These are phyloP conservation scores for Aspergillus hiratsukae DNA, from an alignment of 2,329 filamentous ascomycete species.

Conservation along the genomic window DNA sequence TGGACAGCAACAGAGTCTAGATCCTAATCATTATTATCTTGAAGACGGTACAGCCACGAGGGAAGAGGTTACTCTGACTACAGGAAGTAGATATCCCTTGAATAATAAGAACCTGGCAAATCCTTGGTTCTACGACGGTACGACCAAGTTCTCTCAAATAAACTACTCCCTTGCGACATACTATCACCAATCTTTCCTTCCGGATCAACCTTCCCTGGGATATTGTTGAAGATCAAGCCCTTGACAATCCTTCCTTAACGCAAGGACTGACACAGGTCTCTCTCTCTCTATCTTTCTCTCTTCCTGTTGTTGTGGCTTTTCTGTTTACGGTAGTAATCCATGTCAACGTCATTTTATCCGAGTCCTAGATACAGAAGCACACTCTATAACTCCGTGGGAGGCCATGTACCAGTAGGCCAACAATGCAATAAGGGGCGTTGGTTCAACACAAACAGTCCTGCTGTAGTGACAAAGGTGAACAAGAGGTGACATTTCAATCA, in stretches of 20 bases:
- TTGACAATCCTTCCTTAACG: background rate
- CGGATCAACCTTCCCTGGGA: background rate
- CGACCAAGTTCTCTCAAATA: background rate
- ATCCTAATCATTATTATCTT: background rate
- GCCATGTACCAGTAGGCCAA: slow-evolving; percentile 21
- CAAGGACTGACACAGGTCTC: background rate
- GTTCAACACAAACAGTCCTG: slow-evolving; percentile 5
- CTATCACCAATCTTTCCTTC: background rate
- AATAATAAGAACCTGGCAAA: background rate
- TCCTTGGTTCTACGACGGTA: too few relatives aligned
- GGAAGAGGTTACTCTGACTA: background rate
- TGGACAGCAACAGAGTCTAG: background rate
- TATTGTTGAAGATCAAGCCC: background rate
- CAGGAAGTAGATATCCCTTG: background rate
- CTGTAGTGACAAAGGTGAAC: slow-evolving; percentile 3
- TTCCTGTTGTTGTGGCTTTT: background rate
- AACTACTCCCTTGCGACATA: background rate
- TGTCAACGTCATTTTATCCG: slow-evolving; percentile 5
- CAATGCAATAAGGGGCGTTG: slow-evolving; percentile 14
- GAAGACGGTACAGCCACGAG: background rate
- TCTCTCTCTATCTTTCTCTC: background rate
- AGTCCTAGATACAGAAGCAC: slow-evolving; percentile 10
- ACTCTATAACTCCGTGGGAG: slow-evolving; percentile 15
- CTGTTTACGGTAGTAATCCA: background rate
- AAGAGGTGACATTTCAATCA: background rate